phyloP scores from a whole-genome alignment of 192 early-diverging fungal genomes.

The Coemansia asiatica region DNA sequence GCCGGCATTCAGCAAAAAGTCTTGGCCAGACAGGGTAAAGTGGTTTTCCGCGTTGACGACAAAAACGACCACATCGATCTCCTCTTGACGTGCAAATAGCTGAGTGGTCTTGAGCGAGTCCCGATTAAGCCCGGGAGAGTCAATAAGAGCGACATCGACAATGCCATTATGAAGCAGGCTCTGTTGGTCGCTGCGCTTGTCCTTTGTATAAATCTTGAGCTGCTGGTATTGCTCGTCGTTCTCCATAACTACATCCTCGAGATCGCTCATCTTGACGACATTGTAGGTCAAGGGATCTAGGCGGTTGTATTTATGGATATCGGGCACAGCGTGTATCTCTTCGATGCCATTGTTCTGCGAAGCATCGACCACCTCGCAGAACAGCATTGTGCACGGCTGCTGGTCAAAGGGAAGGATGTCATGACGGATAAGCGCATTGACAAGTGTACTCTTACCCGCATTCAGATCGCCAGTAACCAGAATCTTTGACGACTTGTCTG shows the following conservation, averaged over 20 bases:
- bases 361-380: conserved; percentile 94
- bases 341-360: conserved; percentile 86
- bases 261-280: conserved; percentile 65
- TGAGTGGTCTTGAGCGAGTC: conserved; percentile 97
- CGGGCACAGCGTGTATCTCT: conserved; percentile 87
- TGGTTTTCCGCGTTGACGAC: conserved; percentile 99
- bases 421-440: conserved; percentile 90
- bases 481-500: conserved; percentile 90
- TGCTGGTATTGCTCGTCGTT: conserved; percentile 78
- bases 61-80: conserved; percentile 99
- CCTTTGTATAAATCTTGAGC: conserved; percentile 87
- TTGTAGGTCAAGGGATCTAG: conserved; percentile 70
- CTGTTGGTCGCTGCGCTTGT: conserved; percentile 53
- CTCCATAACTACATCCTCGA: conserved; percentile 83
- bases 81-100: conserved; percentile 95
- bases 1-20: conserved; percentile 94
- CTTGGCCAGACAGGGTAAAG: conserved; percentile 95
- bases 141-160: conserved; percentile 94
- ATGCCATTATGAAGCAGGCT: conserved; percentile 93
- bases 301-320: conserved; percentile 68
- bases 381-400: conserved; percentile 95
- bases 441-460: conserved; percentile 96
- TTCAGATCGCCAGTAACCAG: conserved; percentile 98
- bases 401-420: conserved; percentile 94
- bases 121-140: conserved; percentile 97